Percentiles rank a stretch among this genome's conserved stretches.
These are phyloP conservation scores for Russula sp. DNA, from an alignment of 768 basidiomycete genomes.

Conservation along the genomic window DNA sequence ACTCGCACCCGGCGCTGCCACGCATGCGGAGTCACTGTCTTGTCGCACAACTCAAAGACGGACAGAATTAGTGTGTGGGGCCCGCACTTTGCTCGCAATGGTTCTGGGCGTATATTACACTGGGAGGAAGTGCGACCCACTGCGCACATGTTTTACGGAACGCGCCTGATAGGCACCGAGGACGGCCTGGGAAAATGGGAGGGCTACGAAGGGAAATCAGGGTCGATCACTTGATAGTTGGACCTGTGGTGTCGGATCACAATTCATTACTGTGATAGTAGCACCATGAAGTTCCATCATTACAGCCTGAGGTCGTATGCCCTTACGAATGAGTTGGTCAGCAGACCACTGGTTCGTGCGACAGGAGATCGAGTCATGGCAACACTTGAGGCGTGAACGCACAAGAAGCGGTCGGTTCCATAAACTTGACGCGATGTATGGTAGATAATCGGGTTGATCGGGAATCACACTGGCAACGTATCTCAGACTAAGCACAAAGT, in stretches of 20 bases:
- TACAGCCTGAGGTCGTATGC: too few relatives aligned
- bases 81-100: conserved; percentile 47
- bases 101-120: conserved; percentile 42
- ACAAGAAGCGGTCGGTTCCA: too few relatives aligned
- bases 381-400: too few relatives aligned
- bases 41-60: conserved; percentile 45
- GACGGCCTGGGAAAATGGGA: conserved; percentile 60
- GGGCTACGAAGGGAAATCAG: conserved; percentile 52
- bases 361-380: too few relatives aligned
- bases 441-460: too few relatives aligned
- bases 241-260: background rate
- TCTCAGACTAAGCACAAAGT: too few relatives aligned
- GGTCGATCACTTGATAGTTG: conserved; percentile 28
- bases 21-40: conserved; percentile 49
- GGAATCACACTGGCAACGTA: too few relatives aligned
- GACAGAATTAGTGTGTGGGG: conserved; percentile 55
- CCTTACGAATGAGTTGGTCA: too few relatives aligned
- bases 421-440: too few relatives aligned
- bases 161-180: conserved; percentile 49
- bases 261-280: too few relatives aligned
- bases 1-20: conserved; percentile 54
- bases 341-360: too few relatives aligned
- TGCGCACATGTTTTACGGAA: conserved; percentile 61
- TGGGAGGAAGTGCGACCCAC: conserved; percentile 57
- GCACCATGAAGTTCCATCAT: too few relatives aligned